Percentiles rank a stretch among this genome's conserved stretches.
phyloP scores from a whole-genome alignment of 257 asterid species.

The Buddleja alternifolia region DNA sequence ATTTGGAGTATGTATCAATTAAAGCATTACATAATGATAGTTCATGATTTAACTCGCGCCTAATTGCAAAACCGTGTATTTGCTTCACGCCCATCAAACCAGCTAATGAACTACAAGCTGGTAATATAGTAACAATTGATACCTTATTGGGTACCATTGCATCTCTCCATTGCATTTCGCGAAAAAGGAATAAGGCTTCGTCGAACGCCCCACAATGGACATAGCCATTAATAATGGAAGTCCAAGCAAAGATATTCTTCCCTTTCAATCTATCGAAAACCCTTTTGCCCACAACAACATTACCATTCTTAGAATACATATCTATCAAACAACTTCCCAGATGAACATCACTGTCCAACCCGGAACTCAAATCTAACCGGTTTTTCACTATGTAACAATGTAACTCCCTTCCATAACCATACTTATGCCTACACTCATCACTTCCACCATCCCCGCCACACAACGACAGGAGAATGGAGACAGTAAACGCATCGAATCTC shows the following conservation, averaged over 20 bases:
- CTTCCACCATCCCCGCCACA: conserved; percentile 31
- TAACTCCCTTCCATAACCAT: conserved; percentile 55
- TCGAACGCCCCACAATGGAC: conserved; percentile 43
- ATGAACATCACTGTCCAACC: conserved; percentile 47
- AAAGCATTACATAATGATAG: conserved; percentile 57
- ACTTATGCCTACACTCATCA: conserved; percentile 9
- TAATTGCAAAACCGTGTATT: conserved; percentile 64
- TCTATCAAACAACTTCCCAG: conserved; percentile 71
- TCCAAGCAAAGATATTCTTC: conserved; percentile 65
- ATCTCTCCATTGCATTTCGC: conserved; percentile 52
- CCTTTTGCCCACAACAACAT: conserved; percentile 47
- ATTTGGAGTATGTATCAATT: conserved; percentile 60
- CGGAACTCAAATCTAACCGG: conserved; percentile 38
- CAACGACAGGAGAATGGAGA: conserved; percentile 55
- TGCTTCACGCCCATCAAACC: conserved; percentile 66
- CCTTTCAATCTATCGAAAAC: conserved; percentile 48
- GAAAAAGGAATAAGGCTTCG: conserved; percentile 58
- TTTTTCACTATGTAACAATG: conserved; percentile 55
- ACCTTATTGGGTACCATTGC: conserved; percentile 61
- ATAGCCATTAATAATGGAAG: conserved; percentile 67
- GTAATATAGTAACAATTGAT: conserved; percentile 56
- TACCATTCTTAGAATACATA: conserved; percentile 56
- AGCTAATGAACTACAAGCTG: conserved; percentile 53
- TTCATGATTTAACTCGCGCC: conserved; percentile 46
- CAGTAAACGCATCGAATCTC: conserved; percentile 50